A percentile compares a stretch with the other conserved stretches of the same genome.
phyloP scores from a whole-genome alignment of 805 yeast genomes.

The Candida peoriensis region DNA sequence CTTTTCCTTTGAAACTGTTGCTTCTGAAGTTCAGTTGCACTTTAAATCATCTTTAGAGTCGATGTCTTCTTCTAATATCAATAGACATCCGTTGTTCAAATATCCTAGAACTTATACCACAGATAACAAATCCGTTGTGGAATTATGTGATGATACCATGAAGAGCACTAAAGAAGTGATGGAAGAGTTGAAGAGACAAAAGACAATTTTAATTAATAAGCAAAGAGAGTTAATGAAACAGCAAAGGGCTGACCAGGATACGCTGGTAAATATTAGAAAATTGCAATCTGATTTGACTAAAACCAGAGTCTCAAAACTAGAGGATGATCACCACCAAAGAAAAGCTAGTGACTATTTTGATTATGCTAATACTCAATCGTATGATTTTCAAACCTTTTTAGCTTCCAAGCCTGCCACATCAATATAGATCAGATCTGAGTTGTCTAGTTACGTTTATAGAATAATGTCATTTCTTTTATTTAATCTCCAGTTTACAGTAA shows the following conservation, averaged over 20 bases:
- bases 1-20: slow-evolving; percentile 22
- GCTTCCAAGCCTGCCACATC: no score
- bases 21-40: slow-evolving; percentile 20
- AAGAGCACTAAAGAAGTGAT: slow-evolving; percentile 15
- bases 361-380: slow-evolving; percentile 14
- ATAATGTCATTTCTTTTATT: no score
- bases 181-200: slow-evolving; percentile 22
- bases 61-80: not conserved
- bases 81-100: not conserved
- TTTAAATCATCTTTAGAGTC: slow-evolving; percentile 1
- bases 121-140: slow-evolving; percentile 8
- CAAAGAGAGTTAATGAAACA: slow-evolving; percentile 12
- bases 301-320: slow-evolving; percentile 1
- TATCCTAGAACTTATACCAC: slow-evolving; percentile 1
- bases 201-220: slow-evolving; percentile 14
- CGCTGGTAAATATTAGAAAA: slow-evolving; percentile 8
- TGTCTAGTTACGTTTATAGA: no score
- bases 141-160: slow-evolving; percentile 24
- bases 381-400: slow-evolving; percentile 18
- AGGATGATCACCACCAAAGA: no score
- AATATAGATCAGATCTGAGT: no score
- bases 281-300: slow-evolving; percentile 10
- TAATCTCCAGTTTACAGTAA: no score
- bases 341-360: slow-evolving; percentile 15
- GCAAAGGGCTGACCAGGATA: slow-evolving; percentile 10